Base-by-base conservation (phyloP, 768 basidiomycete genomes). In the Suillus alpinus region DNA sequence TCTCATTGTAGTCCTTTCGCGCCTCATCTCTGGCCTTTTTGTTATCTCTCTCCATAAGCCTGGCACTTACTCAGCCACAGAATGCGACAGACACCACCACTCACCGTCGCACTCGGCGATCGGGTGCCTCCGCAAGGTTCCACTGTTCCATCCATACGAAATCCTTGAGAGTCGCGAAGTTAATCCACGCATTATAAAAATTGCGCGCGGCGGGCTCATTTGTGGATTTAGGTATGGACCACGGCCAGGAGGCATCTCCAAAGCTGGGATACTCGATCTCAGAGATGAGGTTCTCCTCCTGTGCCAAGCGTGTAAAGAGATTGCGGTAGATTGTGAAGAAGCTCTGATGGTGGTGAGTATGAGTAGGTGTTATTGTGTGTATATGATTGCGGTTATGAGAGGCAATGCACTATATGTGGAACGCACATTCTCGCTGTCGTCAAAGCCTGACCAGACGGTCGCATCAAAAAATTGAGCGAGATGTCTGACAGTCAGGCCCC, bases 21-120 rank as follows among this genome's bases (percentile, higher is more conserved):
- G 90, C 89, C 41, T 94, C 90, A 32, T 97, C 94, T 14, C 95
- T 83, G 3, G 86, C 86, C 70, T 95, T 95, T 74, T 91, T 93
- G 74, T 99, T 98, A 65, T 98, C 97, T 67, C 88, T 92, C 71
- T 98, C 97, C 91, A 98, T 95, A 50, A 94, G 69, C 66, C 92
- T 93, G 37, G 14, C 34, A 14, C 39, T 7, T 46, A 20, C 49
- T 66, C 32, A 59, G 46, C 14, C n/a, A 52, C 26, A 12, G 2
- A 31, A 37, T 37, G 9, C 32, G 23, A 10, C 39, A 18, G 18
- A 29, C 32, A 6, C 26, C n/a, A 20, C 16, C 5, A 66, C 78
- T 34, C 60, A 89, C 86, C 97, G 84, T 68, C 94, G 82, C 43
- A 91, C 83, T 31, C 87, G 84, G 20, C 97, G 80, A 73, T 98